Evolutionary conservation across 208 protist genomes (phyloP).

Genomic region (Angomonas deanei): DNA sequence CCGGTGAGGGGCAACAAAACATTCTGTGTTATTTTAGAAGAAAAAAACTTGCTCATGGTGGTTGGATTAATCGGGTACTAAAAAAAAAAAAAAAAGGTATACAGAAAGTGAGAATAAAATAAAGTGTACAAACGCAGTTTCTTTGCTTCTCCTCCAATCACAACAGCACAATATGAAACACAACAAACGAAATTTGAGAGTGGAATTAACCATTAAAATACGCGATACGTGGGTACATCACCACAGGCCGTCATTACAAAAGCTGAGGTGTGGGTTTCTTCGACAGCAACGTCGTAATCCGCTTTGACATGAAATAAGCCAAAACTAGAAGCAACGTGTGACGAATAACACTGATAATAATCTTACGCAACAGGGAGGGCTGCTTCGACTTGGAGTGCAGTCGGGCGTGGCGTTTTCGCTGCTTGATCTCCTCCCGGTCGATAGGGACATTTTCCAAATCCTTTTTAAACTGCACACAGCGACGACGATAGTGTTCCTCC

Average conservation of each 20-base stretch:
- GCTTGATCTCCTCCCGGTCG: not conserved
- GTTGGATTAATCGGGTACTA: not conserved
- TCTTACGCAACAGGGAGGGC: conserved; percentile 20
- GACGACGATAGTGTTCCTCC: conserved; percentile 36
- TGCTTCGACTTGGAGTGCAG: conserved; percentile 12
- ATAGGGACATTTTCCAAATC: conserved; percentile 31
- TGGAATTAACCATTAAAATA: not conserved
- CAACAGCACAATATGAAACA: too few species aligned
- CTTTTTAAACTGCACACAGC: conserved; percentile 24
- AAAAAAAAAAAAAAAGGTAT: not conserved
- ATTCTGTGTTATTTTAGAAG: conserved; percentile 1
- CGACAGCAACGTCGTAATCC: conserved; percentile 4
- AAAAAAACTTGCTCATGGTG: conserved; percentile 1
- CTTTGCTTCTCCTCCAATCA: too few species aligned
- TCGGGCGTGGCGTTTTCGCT: conserved; percentile 18
- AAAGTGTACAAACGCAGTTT: too few species aligned
- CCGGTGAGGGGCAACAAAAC: conserved; percentile 40
- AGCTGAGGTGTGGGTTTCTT: not conserved
- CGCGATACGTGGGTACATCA: not conserved
- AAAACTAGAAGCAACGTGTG: conserved; percentile 28
- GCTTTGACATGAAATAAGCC: conserved; percentile 32
- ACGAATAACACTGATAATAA: conserved; percentile 26
- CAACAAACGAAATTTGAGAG: not conserved
- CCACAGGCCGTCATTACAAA: not conserved
- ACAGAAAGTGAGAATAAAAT: not conserved